These are phyloP conservation scores for Wilcoxina mikolae DNA, from an alignment of 495 filamentous ascomycete genomes.

Conservation along the genomic window DNA sequence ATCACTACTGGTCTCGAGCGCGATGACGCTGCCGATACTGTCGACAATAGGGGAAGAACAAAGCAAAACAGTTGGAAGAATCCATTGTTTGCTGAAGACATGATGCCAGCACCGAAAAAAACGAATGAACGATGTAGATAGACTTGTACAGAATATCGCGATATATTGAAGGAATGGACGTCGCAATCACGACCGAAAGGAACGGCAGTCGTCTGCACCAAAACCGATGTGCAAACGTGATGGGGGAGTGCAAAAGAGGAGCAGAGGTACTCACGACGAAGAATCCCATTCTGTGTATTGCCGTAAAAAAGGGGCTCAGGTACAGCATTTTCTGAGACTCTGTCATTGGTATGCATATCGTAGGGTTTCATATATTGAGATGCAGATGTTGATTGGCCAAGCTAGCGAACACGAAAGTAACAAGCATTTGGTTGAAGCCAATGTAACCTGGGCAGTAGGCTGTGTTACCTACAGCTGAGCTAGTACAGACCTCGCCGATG, in stretches of 20 bases:
- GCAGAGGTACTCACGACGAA: neutral
- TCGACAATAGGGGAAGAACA: too few species aligned
- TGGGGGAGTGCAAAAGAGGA: neutral
- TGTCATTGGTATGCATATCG: too few species aligned
- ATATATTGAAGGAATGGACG: neutral
- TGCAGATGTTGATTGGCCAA: neutral
- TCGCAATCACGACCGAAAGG: neutral
- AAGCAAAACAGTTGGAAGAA: too few species aligned
- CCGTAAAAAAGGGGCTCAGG: neutral
- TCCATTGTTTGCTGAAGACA: too few species aligned
- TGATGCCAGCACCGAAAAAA: neutral
- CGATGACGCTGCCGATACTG: neutral
- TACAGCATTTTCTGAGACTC: neutral
- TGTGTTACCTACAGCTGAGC: too few species aligned
- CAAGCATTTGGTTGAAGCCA: too few species aligned
- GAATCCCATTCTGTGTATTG: too few species aligned
- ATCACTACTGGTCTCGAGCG: neutral
- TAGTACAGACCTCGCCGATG: too few species aligned
- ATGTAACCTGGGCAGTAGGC: too few species aligned
- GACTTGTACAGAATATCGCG: neutral
- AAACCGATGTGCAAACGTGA: too few species aligned
- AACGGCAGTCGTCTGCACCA: neutral
- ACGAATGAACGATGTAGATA: neutral
- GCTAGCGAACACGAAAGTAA: constrained; percentile 4
- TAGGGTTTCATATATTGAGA: neutral